phyloP scores from a whole-genome alignment of 805 yeast species.

The Jamesozyma hellenica region DNA sequence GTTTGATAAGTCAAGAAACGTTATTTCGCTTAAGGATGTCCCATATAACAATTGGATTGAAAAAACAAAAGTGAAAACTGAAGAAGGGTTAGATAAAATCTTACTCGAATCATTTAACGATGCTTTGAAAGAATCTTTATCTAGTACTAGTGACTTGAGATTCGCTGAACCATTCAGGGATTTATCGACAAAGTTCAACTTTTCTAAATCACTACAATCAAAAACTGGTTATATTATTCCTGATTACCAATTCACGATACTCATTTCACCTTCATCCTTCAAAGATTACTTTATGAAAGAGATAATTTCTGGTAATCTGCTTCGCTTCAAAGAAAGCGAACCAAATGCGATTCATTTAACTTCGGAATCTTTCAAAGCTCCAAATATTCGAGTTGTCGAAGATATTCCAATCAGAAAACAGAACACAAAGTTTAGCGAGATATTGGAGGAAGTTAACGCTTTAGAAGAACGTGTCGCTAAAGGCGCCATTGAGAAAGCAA shows the following conservation, averaged over 20 bases:
- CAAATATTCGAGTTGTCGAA: conserved; percentile 34
- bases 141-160: conserved; percentile 9
- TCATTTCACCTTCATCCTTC: conserved; percentile 23
- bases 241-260: conserved; percentile 29
- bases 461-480: conserved; percentile 21
- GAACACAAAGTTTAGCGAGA: conserved; percentile 35
- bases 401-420: conserved; percentile 40
- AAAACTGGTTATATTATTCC: conserved; percentile 32
- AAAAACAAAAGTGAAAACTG: conserved; percentile 16
- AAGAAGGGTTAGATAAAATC: conserved; percentile 21
- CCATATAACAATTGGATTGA: conserved; percentile 31
- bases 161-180: conserved; percentile 19
- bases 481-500: conserved; percentile 19
- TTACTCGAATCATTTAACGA: conserved; percentile 12
- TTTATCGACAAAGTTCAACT: conserved; percentile 29
- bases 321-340: conserved; percentile 47
- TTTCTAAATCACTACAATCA: conserved; percentile 29
- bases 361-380: conserved; percentile 43
- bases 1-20: conserved; percentile 5
- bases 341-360: conserved; percentile 68
- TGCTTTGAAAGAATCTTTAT: conserved; percentile 1
- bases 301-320: conserved; percentile 26
- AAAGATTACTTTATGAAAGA: conserved; percentile 21
- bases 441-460: conserved; percentile 37
- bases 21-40: conserved; percentile 11